These are phyloP conservation scores for Pseudogymnoascus sp. DNA, from an alignment of 2,329 filamentous ascomycete genomes.

Conservation along the genomic window DNA sequence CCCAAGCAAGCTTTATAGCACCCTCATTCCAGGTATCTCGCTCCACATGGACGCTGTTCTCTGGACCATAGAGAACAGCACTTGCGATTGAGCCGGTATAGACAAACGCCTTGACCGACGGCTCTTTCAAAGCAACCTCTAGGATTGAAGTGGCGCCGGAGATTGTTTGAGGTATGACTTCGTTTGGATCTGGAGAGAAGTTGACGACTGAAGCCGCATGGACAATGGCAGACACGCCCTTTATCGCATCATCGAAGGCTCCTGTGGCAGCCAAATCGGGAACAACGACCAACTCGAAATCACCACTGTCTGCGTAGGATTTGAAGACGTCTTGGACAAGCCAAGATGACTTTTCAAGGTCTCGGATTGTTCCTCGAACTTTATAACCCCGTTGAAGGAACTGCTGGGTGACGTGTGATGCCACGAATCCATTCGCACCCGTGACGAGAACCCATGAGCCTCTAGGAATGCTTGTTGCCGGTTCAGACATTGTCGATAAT, in stretches of 20 bases:
- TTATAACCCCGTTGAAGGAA: slow-evolving; percentile 35
- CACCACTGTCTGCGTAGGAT: slow-evolving; percentile 21
- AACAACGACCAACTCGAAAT: slow-evolving; percentile 34
- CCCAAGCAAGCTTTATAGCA: slow-evolving; percentile 26
- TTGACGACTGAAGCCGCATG: slow-evolving; percentile 39
- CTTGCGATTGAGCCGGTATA: slow-evolving; percentile 23
- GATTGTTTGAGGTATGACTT: slow-evolving; percentile 36
- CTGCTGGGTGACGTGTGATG: slow-evolving; percentile 34
- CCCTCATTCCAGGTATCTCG: slow-evolving; percentile 29
- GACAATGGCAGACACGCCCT: slow-evolving; percentile 36
- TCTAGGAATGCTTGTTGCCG: slow-evolving; percentile 19
- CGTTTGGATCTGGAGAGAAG: slow-evolving; percentile 34
- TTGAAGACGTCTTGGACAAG: slow-evolving; percentile 29
- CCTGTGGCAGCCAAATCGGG: slow-evolving; percentile 31
- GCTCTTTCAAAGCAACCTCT: slow-evolving; percentile 33
- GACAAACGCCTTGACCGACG: slow-evolving; percentile 32
- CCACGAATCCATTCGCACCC: slow-evolving; percentile 40
- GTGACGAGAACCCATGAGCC: slow-evolving; percentile 37
- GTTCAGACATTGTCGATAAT: neutral
- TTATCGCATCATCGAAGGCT: slow-evolving; percentile 35
- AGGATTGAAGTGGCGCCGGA: slow-evolving; percentile 33
- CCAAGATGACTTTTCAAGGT: slow-evolving; percentile 29
- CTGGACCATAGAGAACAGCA: neutral
- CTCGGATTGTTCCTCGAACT: slow-evolving; percentile 40
- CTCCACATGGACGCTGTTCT: slow-evolving; percentile 14